A percentile compares a stretch with the other conserved stretches of the same genome.
phyloP scores from a whole-genome alignment of 2,329 filamentous ascomycete species.

The Camptophora hylomeconis region DNA sequence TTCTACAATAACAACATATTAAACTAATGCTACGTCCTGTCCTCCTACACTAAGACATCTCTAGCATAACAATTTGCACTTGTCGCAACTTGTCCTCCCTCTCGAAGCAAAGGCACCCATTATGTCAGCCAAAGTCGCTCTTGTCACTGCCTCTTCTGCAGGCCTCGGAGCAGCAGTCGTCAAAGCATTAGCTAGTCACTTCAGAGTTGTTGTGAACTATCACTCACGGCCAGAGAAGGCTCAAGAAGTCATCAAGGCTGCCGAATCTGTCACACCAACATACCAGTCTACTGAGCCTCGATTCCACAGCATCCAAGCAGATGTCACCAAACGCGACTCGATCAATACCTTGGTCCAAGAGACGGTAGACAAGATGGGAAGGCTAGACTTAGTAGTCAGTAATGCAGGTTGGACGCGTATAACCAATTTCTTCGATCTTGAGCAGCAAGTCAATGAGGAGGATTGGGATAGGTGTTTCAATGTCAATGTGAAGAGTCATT shows the following conservation, averaged over 20 bases:
- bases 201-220: slow-evolving; percentile 18
- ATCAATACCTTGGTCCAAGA: slow-evolving; percentile 29
- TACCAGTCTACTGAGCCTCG: slow-evolving; percentile 7
- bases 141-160: slow-evolving; percentile 17
- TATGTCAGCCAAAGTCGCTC: slow-evolving; percentile 10
- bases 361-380: slow-evolving; percentile 32
- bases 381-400: slow-evolving; percentile 34
- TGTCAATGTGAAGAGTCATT: slow-evolving; percentile 50
- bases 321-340: slow-evolving; percentile 13
- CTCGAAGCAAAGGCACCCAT: neutral
- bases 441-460: slow-evolving; percentile 28
- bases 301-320: slow-evolving; percentile 17
- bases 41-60: too few relatives aligned
- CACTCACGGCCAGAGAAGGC: slow-evolving; percentile 16
- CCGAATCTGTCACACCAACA: slow-evolving; percentile 10
- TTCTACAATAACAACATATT: too few relatives aligned
- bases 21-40: too few relatives aligned
- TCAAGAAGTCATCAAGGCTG: slow-evolving; percentile 14
- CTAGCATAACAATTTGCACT: too few relatives aligned
- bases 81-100: too few relatives aligned
- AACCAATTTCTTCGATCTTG: slow-evolving; percentile 23
- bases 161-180: slow-evolving; percentile 17
- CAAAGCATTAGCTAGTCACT: slow-evolving; percentile 15
- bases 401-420: slow-evolving; percentile 28
- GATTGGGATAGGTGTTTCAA: slow-evolving; percentile 49